Evolutionary conservation across 805 yeast species (phyloP).

Genomic region (Starmerella powellii): DNA sequence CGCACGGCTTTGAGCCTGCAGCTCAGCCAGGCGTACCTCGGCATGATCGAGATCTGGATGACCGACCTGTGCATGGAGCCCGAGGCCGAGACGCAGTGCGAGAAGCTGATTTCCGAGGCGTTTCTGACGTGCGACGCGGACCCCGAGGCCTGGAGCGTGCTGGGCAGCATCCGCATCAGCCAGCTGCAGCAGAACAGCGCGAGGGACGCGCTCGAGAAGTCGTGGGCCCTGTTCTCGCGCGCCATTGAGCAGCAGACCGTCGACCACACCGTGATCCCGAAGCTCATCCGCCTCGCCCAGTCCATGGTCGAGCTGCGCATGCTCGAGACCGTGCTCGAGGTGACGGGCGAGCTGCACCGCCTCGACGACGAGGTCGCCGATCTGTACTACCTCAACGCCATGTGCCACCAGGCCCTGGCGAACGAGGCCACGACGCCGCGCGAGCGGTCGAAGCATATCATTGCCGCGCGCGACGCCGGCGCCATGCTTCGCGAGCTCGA

Average conservation of each 20-base stretch:
- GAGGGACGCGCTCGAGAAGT: constrained; percentile 43
- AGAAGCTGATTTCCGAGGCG: constrained; percentile 53
- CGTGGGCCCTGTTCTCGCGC: constrained; percentile 64
- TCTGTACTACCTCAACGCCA: constrained; percentile 69
- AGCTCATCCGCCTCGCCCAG: constrained; percentile 59
- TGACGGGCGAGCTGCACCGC: constrained; percentile 55
- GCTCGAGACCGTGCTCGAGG: constrained; percentile 53
- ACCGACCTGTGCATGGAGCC: constrained; percentile 92
- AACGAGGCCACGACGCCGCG: constrained; percentile 1
- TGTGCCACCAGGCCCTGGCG: constrained; percentile 38
- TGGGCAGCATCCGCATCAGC: constrained; percentile 80
- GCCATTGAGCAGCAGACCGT: constrained; percentile 26
- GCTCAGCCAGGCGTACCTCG: constrained; percentile 63
- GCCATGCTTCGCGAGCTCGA: constrained; percentile 34
- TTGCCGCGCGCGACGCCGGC: constrained; percentile 33
- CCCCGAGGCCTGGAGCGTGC: constrained; percentile 70
- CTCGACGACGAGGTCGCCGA: constrained; percentile 79
- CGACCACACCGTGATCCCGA: constrained; percentile 45
- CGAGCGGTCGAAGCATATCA: constrained; percentile 30
- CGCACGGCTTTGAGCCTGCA: constrained; percentile 34
- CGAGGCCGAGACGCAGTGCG: constrained; percentile 73
- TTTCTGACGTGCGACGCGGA: constrained; percentile 41
- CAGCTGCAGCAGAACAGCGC: constrained; percentile 74
- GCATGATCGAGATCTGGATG: constrained; percentile 87
- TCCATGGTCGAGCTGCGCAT: constrained; percentile 66